Evolutionary conservation across 2,329 filamentous ascomycete genomes (phyloP).

Genomic region (Elsinoe fawcettii): DNA sequence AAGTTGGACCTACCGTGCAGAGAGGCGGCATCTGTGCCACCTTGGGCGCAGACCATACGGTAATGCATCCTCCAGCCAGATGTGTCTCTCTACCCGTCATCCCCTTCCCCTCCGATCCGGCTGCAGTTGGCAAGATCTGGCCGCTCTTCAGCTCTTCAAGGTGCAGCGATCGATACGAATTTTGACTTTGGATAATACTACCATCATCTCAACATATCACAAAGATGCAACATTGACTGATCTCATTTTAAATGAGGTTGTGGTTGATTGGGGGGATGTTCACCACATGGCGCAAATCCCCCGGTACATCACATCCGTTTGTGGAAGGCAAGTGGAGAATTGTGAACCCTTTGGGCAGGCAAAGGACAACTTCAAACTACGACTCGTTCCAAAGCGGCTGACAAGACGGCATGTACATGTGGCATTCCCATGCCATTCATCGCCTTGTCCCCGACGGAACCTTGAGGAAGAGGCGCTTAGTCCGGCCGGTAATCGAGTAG

Average conservation of each 20-base stretch:
- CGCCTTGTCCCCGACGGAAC: background rate
- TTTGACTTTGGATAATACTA: background rate
- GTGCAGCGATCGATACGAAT: background rate
- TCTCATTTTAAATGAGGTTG: background rate
- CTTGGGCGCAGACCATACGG: background rate
- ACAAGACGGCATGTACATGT: conserved; percentile 1
- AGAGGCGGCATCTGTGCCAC: background rate
- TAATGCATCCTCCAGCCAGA: background rate
- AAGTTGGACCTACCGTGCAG: background rate
- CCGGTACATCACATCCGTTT: conserved; percentile 3
- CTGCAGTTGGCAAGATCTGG: background rate
- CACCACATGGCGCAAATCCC: conserved; percentile 3
- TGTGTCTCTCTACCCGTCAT: background rate
- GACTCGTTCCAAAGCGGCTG: conserved; percentile 2
- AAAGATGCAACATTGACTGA: background rate
- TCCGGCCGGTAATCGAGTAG: background rate
- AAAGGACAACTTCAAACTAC: background rate
- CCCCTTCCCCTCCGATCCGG: background rate
- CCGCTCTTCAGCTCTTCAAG: background rate
- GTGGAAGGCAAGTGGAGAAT: conserved; percentile 6
- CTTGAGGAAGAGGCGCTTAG: background rate
- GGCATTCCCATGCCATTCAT: background rate
- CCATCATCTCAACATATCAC: background rate
- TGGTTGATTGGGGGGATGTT: background rate
- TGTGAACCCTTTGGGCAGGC: background rate